phyloP scores from a whole-genome alignment of 169 alveolate species.

The Plasmodium gaboni region DNA sequence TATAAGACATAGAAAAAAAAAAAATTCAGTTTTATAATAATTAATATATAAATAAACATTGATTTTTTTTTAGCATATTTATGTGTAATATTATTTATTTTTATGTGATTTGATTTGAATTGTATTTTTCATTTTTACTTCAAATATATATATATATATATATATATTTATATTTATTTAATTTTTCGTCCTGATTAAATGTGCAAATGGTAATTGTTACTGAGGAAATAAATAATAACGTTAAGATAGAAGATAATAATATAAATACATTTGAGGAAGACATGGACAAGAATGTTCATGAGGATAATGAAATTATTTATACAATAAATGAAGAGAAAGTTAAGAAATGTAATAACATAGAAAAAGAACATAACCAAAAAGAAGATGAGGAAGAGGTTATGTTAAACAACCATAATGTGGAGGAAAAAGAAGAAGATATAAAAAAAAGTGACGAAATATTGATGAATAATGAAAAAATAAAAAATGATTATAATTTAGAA shows the following conservation, averaged over 20 bases:
- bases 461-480: conserved; percentile 6
- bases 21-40: no score
- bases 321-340: conserved; percentile 16
- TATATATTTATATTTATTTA: neutral
- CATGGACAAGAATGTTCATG: conserved; percentile 4
- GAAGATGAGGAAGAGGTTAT: conserved; percentile 7
- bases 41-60: no score
- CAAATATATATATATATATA: neutral
- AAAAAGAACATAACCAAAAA: neutral
- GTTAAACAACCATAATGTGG: conserved; percentile 10
- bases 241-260: conserved; percentile 25
- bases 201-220: conserved; percentile 11
- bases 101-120: neutral
- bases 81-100: no score
- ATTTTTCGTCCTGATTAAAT: neutral
- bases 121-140: neutral
- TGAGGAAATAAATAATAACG: conserved; percentile 16
- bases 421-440: conserved; percentile 21
- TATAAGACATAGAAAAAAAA: no score
- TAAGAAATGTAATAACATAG: neutral
- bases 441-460: neutral
- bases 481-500: conserved; percentile 14
- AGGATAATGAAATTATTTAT: conserved; percentile 23
- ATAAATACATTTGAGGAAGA: conserved; percentile 3
- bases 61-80: no score